phyloP scores from a whole-genome alignment of 768 basidiomycete species.

The Hortiboletus flavorubellus region DNA sequence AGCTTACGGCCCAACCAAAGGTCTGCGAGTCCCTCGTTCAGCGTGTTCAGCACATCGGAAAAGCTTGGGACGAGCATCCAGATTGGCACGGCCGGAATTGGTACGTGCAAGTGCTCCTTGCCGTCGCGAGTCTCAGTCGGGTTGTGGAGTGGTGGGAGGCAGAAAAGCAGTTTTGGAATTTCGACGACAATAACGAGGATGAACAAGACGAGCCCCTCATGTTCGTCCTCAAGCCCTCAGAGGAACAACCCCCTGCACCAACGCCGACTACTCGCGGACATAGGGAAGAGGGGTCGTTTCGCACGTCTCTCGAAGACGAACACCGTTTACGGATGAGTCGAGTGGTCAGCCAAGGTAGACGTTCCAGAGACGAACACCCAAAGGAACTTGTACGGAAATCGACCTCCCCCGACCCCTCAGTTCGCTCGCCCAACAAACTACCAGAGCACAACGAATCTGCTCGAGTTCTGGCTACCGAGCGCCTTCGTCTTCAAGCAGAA shows the following conservation, averaged over 20 bases:
- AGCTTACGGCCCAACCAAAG: constrained; percentile 84
- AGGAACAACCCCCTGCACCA: constrained; percentile 46
- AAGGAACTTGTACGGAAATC: constrained; percentile 44
- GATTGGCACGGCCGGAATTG: constrained; percentile 98
- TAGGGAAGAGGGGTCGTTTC: constrained; percentile 38
- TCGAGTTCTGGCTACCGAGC: constrained; percentile 83
- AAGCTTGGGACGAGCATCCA: constrained; percentile 95
- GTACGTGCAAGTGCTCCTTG: constrained; percentile 96
- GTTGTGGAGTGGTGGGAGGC: constrained; percentile 99
- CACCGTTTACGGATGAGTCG: constrained; percentile 45
- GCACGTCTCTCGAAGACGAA: constrained; percentile 31
- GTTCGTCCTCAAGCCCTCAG: constrained; percentile 90
- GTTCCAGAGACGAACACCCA: constrained; percentile 55
- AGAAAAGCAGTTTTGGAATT: constrained; percentile 99
- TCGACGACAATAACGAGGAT: constrained; percentile 86
- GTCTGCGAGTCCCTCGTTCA: constrained; percentile 84
- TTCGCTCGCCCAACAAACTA: constrained; percentile 42
- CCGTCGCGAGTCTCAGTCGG: constrained; percentile 91
- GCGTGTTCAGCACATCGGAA: constrained; percentile 87
- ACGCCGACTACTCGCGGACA: constrained; percentile 38
- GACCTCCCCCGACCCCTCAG: constrained; percentile 34
- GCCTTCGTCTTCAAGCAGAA: constrained; percentile 86
- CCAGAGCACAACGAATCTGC: constrained; percentile 68
- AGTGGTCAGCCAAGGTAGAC: constrained; percentile 49
- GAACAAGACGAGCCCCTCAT: constrained; percentile 88